Base-by-base conservation (phyloP, 2,329 filamentous ascomycete species). In the Trichoderma guizhouense region DNA sequence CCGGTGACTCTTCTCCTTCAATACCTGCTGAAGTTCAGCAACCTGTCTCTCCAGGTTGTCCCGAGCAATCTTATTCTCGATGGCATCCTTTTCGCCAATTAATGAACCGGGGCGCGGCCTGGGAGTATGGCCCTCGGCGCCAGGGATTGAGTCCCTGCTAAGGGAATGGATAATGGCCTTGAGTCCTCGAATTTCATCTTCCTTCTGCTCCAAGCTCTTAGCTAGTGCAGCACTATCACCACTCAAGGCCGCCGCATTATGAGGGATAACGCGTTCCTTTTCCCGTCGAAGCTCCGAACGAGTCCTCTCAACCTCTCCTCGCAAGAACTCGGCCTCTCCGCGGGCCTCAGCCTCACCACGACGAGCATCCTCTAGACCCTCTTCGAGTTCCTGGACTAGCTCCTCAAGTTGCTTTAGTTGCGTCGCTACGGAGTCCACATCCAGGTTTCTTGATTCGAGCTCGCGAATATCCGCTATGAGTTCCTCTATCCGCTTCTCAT, bases 101-200 rank as follows among this genome's bases (percentile, higher is more conserved):
- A 83, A 79, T 1, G 83, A 84, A n/a, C 78, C 78, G 7, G 77
- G 75, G 28, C 78, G 77, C 9, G 28, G 55, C 18, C 74, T 76
- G 7, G 78, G 76, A 5, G 76, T 76, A n/a, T 73, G 76, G 73
- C 81, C 77, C 30, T 69, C 73, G 79, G 79, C 57, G 32, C 81
- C 82, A 4, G 85, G 84, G n/a, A 87, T 84, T 12, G 91, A 88
- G 75, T 93, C 93, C 73, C 94, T 88, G 80, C 94, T 97, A 47
- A 99, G 86, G 21, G 94, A 97, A 82, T 98, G 95, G 73, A 99
- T 98, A 79, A 99, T 98, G 57, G 96, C 95, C 82, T 98, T 99
- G 75, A 99, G 87, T 61, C 96, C 96, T 74, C 95, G 89, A 78
- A 99, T 98, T 84, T 99, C 96, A 77, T 99, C 96, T 78, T 99